Conservation (phyloP, 768 basidiomycete species). For the Boletus subcaerulescens region DNA sequence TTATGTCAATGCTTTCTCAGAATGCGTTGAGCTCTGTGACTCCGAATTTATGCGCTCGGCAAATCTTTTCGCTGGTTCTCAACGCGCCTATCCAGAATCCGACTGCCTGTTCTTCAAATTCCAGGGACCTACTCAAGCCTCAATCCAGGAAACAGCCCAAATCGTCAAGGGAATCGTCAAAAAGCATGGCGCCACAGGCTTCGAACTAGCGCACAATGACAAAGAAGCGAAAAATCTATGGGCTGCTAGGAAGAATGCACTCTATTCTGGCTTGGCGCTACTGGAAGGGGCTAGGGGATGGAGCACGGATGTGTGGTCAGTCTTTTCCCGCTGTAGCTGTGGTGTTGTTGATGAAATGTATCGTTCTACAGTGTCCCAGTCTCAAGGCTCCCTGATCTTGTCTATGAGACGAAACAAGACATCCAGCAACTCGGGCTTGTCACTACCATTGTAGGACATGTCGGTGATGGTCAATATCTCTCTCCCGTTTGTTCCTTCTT, state of each 20-base stretch:
- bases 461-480: conserved; percentile 58
- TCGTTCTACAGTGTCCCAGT: conserved; percentile 50
- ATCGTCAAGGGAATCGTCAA: conserved; percentile 56
- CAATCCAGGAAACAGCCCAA: conserved; percentile 59
- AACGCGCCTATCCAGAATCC: conserved; percentile 53
- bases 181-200: conserved; percentile 66
- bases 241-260: conserved; percentile 68
- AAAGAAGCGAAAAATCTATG: conserved; percentile 73
- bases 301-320: conserved; percentile 77
- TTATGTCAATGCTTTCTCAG: conserved; percentile 32
- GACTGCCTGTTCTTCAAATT: conserved; percentile 88
- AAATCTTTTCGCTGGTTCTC: conserved; percentile 53
- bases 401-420: conserved; percentile 71
- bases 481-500: not conserved
- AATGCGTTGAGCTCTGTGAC: conserved; percentile 85
- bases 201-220: conserved; percentile 59
- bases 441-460: conserved; percentile 72
- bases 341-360: not conserved
- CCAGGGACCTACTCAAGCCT: conserved; percentile 61
- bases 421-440: conserved; percentile 52
- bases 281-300: conserved; percentile 56
- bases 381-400: conserved; percentile 60
- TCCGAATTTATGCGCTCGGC: conserved; percentile 62
- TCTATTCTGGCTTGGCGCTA: conserved; percentile 53
- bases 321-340: not conserved